Evolutionary conservation across 208 protist species (phyloP).

Genomic region (Trypanosoma rangeli): DNA sequence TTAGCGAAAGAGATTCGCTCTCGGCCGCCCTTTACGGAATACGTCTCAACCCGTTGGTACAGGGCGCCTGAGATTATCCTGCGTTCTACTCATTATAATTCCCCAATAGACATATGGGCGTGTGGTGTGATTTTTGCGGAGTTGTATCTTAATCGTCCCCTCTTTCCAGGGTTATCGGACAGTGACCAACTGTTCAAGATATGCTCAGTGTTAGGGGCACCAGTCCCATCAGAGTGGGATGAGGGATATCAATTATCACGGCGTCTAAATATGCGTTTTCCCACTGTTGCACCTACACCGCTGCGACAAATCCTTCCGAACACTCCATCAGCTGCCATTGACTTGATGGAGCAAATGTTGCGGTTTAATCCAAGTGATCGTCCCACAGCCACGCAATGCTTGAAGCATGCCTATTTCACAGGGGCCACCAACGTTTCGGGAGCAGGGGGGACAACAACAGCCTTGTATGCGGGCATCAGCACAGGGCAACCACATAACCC

Average conservation of each 20-base stretch:
- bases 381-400: slow-evolving; percentile 91
- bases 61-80: slow-evolving; percentile 97
- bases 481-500: slow-evolving; percentile 91
- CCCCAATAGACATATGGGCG: slow-evolving; percentile 98
- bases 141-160: slow-evolving; percentile 90
- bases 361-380: slow-evolving; percentile 95
- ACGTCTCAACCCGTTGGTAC: slow-evolving; percentile 98
- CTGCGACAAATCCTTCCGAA: slow-evolving; percentile 89
- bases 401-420: slow-evolving; percentile 97
- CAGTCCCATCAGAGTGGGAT: slow-evolving; percentile 83
- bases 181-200: slow-evolving; percentile 97
- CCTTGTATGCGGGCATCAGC: slow-evolving; percentile 76
- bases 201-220: slow-evolving; percentile 92
- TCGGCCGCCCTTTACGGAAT: slow-evolving; percentile 97
- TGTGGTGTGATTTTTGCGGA: slow-evolving; percentile 96
- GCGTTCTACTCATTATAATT: slow-evolving; percentile 97
- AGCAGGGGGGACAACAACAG: slow-evolving; percentile 47
- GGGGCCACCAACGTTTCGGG: slow-evolving; percentile 29
- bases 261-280: slow-evolving; percentile 95
- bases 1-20: slow-evolving; percentile 95
- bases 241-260: slow-evolving; percentile 91
- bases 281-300: slow-evolving; percentile 83
- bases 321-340: slow-evolving; percentile 92
- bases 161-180: slow-evolving; percentile 96
- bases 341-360: slow-evolving; percentile 96